phyloP scores from a whole-genome alignment of 2,329 filamentous ascomycete species.

The Trichophyton schoenleinii region DNA sequence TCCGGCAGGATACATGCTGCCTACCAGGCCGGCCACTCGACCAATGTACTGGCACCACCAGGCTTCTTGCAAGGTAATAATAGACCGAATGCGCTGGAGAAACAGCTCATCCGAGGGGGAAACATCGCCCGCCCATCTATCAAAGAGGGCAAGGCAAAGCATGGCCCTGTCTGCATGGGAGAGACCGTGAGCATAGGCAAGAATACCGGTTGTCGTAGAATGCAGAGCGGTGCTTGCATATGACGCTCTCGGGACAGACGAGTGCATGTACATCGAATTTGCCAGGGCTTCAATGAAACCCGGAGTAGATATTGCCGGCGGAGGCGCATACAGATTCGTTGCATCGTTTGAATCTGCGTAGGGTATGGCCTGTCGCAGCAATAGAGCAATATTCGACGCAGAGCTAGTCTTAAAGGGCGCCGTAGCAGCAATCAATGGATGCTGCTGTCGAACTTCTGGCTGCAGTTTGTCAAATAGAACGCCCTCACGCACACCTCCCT shows the following conservation, averaged over 20 bases:
- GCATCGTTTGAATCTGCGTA: not conserved
- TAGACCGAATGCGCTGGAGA: constrained; percentile 39
- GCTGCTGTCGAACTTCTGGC: constrained; percentile 44
- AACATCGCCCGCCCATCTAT: constrained; percentile 59
- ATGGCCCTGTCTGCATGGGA: constrained; percentile 59
- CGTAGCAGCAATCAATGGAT: constrained; percentile 56
- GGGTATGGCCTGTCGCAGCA: constrained; percentile 25
- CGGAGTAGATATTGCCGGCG: constrained; percentile 35
- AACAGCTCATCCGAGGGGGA: constrained; percentile 46
- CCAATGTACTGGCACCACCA: constrained; percentile 59
- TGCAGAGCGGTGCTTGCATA: constrained; percentile 59
- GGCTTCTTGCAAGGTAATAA: constrained; percentile 42
- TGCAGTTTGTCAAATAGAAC: constrained; percentile 61
- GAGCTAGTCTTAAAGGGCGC: constrained; percentile 40
- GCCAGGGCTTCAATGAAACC: constrained; percentile 44
- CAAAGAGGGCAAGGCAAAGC: constrained; percentile 58
- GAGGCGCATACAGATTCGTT: constrained; percentile 29
- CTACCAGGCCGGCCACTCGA: constrained; percentile 45
- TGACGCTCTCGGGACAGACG: constrained; percentile 40
- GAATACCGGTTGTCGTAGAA: constrained; percentile 53
- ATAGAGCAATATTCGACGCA: constrained; percentile 35
- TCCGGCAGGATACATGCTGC: constrained; percentile 50
- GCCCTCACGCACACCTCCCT: constrained; percentile 77
- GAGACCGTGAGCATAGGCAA: constrained; percentile 58
- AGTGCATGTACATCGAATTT: constrained; percentile 47